Percentiles rank a stretch among this genome's conserved stretches.
These are phyloP conservation scores for Serpula lacrymans DNA, from an alignment of 768 basidiomycete species.

Conservation along the genomic window DNA sequence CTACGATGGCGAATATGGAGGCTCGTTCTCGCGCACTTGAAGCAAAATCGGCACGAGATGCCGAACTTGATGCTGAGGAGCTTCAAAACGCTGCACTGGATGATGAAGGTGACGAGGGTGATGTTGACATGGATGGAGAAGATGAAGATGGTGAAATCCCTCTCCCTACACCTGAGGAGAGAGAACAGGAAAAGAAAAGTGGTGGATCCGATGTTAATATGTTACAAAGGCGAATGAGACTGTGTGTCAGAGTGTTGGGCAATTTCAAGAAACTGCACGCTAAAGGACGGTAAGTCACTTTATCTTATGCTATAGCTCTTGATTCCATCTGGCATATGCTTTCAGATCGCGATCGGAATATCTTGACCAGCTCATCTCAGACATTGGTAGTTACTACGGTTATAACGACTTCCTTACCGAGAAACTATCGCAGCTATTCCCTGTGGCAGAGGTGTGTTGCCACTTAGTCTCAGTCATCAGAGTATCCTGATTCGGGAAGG, in stretches of 20 bases:
- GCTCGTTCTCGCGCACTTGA: slow-evolving; percentile 77
- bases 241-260: slow-evolving; percentile 67
- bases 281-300: slow-evolving; percentile 56
- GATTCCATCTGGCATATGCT: slow-evolving; percentile 2
- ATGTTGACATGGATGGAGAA: slow-evolving; percentile 36
- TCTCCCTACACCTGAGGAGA: slow-evolving; percentile 68
- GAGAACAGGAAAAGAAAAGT: slow-evolving; percentile 64
- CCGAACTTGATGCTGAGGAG: slow-evolving; percentile 66
- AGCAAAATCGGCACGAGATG: slow-evolving; percentile 61
- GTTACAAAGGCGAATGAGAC: slow-evolving; percentile 77
- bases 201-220: slow-evolving; percentile 72
- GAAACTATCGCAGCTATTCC: slow-evolving; percentile 92
- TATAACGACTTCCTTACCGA: slow-evolving; percentile 95
- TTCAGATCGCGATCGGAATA: slow-evolving; percentile 86
- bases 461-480: slow-evolving; percentile 7
- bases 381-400: slow-evolving; percentile 95
- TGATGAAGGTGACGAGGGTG: slow-evolving; percentile 47
- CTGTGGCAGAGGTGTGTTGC: slow-evolving; percentile 76
- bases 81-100: slow-evolving; percentile 50
- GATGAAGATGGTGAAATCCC: slow-evolving; percentile 44
- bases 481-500: slow-evolving; percentile 42
- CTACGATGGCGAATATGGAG: slow-evolving; percentile 81
- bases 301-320: slow-evolving; percentile 11
- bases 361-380: slow-evolving; percentile 78
- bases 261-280: slow-evolving; percentile 70